Conservation (phyloP, 495 filamentous ascomycete species). For the Aspergillus incahuasiensis region DNA sequence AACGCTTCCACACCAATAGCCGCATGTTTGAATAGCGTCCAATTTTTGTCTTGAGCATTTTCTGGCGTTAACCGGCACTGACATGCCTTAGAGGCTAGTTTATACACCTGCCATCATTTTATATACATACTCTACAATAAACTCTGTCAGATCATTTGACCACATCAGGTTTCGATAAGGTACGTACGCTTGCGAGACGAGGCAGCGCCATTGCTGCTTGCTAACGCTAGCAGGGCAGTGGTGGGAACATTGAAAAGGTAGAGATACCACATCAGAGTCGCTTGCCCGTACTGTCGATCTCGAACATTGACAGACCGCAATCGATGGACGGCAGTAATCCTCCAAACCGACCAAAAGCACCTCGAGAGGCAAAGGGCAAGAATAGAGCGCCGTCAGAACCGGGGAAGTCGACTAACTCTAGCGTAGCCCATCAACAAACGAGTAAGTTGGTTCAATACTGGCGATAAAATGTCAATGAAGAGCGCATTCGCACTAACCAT, state of each 20-base stretch:
- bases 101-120: background rate
- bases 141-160: background rate
- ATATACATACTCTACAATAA: background rate
- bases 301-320: conserved; percentile 14
- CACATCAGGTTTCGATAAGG: background rate
- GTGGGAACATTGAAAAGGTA: background rate
- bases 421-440: conserved; percentile 8
- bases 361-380: conserved; percentile 16
- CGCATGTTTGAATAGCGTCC: background rate
- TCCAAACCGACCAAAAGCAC: conserved; percentile 24
- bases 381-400: conserved; percentile 14
- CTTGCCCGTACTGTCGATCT: background rate
- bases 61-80: background rate
- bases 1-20: background rate
- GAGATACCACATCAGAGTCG: background rate
- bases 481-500: background rate
- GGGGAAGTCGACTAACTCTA: conserved; percentile 14
- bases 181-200: background rate
- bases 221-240: background rate
- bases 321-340: conserved; percentile 32
- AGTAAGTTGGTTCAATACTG: conserved; percentile 24
- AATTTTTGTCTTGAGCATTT: background rate
- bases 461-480: background rate
- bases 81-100: background rate
- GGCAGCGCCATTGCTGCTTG: background rate